Percentiles rank a stretch among this genome's conserved stretches.
These are phyloP conservation scores for Candida succiphila DNA, from an alignment of 805 yeast species.

Conservation along the genomic window DNA sequence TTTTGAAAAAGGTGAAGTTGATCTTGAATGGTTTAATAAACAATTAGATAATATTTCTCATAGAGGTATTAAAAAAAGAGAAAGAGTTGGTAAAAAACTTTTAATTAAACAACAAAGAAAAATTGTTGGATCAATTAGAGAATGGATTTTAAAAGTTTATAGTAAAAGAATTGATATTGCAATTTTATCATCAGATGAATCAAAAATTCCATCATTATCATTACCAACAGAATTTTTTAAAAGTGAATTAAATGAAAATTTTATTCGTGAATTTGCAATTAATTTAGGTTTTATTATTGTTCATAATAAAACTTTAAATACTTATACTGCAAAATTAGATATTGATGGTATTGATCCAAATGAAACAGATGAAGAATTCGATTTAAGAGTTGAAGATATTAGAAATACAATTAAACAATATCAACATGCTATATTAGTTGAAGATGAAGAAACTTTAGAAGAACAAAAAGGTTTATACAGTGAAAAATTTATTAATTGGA, in stretches of 20 bases:
- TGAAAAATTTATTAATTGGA: constrained; percentile 72
- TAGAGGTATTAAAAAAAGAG: constrained; percentile 61
- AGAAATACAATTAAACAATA: constrained; percentile 52
- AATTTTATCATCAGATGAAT: constrained; percentile 23
- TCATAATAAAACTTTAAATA: constrained; percentile 48
- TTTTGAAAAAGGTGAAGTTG: constrained; percentile 77
- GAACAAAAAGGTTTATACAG: constrained; percentile 57
- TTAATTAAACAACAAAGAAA: constrained; percentile 67
- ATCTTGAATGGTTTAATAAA: constrained; percentile 85
- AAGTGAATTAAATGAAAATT: constrained; percentile 40
- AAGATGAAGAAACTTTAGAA: constrained; percentile 42
- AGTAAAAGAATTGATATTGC: constrained; percentile 21
- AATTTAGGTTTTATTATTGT: constrained; percentile 59
- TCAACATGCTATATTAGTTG: constrained; percentile 54
- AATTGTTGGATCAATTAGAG: constrained; percentile 47
- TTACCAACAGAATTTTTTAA: constrained; percentile 39
- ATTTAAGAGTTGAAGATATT: constrained; percentile 38
- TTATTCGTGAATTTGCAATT: constrained; percentile 52
- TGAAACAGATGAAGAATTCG: constrained; percentile 58
- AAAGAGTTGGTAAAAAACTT: constrained; percentile 53
- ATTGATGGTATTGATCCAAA: constrained; percentile 63
- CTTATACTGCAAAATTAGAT: constrained; percentile 54
- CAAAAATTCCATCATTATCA: constrained; percentile 30
- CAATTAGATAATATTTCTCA: constrained; percentile 72
- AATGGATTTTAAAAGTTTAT: constrained; percentile 32